Evolutionary conservation across 371 early-diverging fungal species (phyloP), one percentile per base, ranked within the genome.

Genomic region (Mucor circinelloides): DNA sequence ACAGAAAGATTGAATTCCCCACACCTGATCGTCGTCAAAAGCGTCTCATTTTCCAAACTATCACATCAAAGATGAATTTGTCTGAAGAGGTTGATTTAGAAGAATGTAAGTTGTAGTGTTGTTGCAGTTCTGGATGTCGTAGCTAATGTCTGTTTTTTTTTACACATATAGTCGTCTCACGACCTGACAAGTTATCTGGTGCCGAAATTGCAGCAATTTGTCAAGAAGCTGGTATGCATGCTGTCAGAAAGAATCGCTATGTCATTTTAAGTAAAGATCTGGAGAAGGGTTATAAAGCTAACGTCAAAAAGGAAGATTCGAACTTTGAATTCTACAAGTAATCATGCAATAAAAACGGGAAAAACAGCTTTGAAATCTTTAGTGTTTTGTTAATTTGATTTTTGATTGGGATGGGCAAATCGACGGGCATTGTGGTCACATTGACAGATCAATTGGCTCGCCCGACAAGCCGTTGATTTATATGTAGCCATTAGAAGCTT

Each of bases 171-270:
- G 92, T 99, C 85, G 95, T 99, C 3, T 93, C 96, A 56, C 89
- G 99, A 61, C 96, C 99, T 42, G 99, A 99, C 82, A 99, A 97
- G 78, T 87, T 99, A 44, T 93, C 93, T 67, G 98, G 99, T 76
- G 99, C 99, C 38, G 99, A 99, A 77, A 98, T 99, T 72, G 95
- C 99, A n/a, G 94, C 99, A 21, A 98, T 99, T 70, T 99, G 99
- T 75, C 99, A 99, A 79, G 99, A 99, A 78, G 99, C 99, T 31
- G 99, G 99, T 73, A 99, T 99, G 98, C 96, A 97, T 66, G 99
- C 99, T 19, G 91, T 95, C 66, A 86, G 99, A 75, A 95, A 95
- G 83, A 97, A 98, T 83, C 93, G 99, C 67, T 99, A 99, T 81
- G 97, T 99, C 30, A 95, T 99, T 71, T 79, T 97, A 60, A 91